Base-by-base conservation (phyloP, 495 filamentous ascomycete genomes). In the Penicillium lagena region DNA sequence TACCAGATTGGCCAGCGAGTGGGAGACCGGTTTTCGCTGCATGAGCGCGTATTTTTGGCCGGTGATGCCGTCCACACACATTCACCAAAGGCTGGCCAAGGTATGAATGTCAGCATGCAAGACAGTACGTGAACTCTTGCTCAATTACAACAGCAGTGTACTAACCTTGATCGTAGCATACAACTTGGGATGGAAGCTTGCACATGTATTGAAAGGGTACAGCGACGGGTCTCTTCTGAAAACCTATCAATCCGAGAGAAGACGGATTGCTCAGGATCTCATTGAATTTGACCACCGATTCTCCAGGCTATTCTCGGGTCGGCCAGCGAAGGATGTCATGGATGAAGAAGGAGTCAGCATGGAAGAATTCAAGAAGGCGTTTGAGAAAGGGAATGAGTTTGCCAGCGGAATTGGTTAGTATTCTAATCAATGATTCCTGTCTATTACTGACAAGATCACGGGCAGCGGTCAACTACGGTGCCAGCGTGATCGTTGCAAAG, bases 171-270 rank as follows among this genome's bases (percentile, higher is more conserved):
- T 64, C 12, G 29, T 37, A 58, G 72, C 82, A 1, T 86, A 80
- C 58, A 89, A 88, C 44, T 73, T 89, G 1, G 83, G 81, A 27
- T 89, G 85, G 85, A 90, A 90, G 59, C 66, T 90, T 15, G 73
- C 76, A 1, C 60, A 76, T 30, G 82, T 85, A 2, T 63, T 79
- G 40, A 76, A 76, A 22, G 77, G 71, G 8, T 68, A 76, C 30
- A 58, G 66, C 3, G 54, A 67, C 7, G 67, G 63, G 1, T 64
- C 64, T 0, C 72, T 88, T 29, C 67, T 90, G 1, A 60, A 63
- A 22, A 87, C 83, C 0, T 89, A 87, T 60, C 63, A 81, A 49
- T 56, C 67, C 1, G 85, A 88, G 54, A 68, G 85, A 28, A 69
- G 70, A 14, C 56, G 60, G n/a, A 72, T 87, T 33, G 85, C 85